Evolutionary conservation across 768 basidiomycete genomes (phyloP), one percentile per base, ranked within the genome.

Genomic region (Lyophyllum decastes): DNA sequence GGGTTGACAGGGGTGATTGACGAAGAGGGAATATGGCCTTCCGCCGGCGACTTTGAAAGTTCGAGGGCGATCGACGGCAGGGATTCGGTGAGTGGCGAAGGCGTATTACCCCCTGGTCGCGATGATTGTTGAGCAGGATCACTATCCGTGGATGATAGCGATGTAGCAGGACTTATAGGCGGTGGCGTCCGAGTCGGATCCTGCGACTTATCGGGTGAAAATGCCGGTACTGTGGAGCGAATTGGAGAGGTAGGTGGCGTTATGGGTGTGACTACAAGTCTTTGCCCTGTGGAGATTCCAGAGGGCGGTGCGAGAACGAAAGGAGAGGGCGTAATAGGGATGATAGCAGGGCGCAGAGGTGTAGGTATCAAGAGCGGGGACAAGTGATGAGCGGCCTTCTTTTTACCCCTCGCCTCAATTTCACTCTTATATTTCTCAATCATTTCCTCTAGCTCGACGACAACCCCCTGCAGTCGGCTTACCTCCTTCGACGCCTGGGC

Each of bases 401-500:
- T 54, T 16, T 34, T 47, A 7, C 33, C 41, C 26, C 52, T 56
- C 21, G 55, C 53, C 25, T 51, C 25, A 40, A 66, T 33, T 33
- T 61, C 59, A 4, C 58, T 64, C 58, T 79, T 76, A 62, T 78
- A 78, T 35, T 73, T 73, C 53, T 76, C 69, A 34, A 78, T 71
- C 25, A 78, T 69, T 30, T 75, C 76, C 64, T 83, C 80, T 17
- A 86, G 70, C 30, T 77, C 78, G 59, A 76, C 74, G 44, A 87
- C 79, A 22, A 82, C 78, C 14, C 72, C 73, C 65, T 79, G 79
- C 64, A 87, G 69, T 40, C 76, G 77, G 19, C 67, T 71, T 11
- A 82, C 77, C 61, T 87, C 82, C 52, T 74, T 77, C 2, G 56
- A 33, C 26, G 54, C 40, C 16, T 35, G 34, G 27, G 22, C 35